Evolutionary conservation across 768 basidiomycete species (phyloP).

Genomic region (Lenzites betulinus): DNA sequence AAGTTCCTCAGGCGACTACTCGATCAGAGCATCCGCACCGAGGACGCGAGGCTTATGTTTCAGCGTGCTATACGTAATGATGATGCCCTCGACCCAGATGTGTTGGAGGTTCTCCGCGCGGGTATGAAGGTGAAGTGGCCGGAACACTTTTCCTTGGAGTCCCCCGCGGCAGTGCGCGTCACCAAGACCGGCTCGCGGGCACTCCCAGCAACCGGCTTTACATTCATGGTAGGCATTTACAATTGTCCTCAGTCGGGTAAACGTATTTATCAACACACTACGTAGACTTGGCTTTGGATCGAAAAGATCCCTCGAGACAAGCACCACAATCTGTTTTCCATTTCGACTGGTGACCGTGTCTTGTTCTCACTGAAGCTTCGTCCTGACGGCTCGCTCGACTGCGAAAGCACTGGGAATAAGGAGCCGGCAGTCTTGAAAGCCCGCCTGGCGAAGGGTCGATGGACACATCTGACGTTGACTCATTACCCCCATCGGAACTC

Average conservation of each 20-base stretch:
- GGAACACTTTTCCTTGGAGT: constrained; percentile 72
- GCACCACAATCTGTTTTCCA: constrained; percentile 39
- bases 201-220: constrained; percentile 64
- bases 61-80: constrained; percentile 53
- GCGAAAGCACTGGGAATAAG: constrained; percentile 43
- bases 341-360: constrained; percentile 33
- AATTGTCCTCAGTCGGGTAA: constrained; percentile 1
- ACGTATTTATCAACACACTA: too few species aligned
- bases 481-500: constrained; percentile 59
- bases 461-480: constrained; percentile 73
- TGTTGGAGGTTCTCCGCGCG: constrained; percentile 69
- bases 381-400: constrained; percentile 57
- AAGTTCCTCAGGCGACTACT: constrained; percentile 69
- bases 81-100: constrained; percentile 57
- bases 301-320: constrained; percentile 41
- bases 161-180: constrained; percentile 51
- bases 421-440: constrained; percentile 47
- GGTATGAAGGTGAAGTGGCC: constrained; percentile 80
- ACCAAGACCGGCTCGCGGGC: constrained; percentile 51
- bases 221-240: constrained; percentile 59
- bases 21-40: constrained; percentile 72
- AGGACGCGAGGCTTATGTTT: constrained; percentile 65
- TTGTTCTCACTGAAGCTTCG: constrained; percentile 50
- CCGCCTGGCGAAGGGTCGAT: constrained; percentile 54
- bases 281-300: constrained; percentile 52